Conservation (phyloP, 1,284 basidiomycete genomes). For the Pseudozyma flocculosa region DNA sequence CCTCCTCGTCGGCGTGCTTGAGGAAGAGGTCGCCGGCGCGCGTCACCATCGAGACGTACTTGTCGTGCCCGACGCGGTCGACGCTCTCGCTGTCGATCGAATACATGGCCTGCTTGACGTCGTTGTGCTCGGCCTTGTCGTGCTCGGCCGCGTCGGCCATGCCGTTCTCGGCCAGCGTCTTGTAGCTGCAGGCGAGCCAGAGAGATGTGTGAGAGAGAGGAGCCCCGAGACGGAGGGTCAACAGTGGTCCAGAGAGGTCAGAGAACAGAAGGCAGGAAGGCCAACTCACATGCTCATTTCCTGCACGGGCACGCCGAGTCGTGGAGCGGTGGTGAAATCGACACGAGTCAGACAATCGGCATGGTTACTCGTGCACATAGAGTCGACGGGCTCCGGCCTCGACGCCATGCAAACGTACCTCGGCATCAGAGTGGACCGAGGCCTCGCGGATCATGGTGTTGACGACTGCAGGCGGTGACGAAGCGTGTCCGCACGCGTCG, state of each 20-base stretch:
- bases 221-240: neutral
- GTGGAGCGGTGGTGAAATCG: too few relatives aligned
- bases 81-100: constrained; percentile 24
- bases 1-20: constrained; percentile 37
- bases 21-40: constrained; percentile 38
- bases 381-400: too few relatives aligned
- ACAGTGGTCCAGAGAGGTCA: too few relatives aligned
- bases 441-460: constrained; percentile 26
- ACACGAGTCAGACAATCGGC: too few relatives aligned
- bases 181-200: constrained; percentile 34
- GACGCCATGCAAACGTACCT: constrained; percentile 1
- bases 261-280: too few relatives aligned
- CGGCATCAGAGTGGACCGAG: constrained; percentile 23
- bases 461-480: constrained; percentile 7
- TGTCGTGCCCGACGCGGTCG: constrained; percentile 11
- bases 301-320: too few relatives aligned
- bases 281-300: too few relatives aligned
- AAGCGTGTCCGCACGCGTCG: neutral
- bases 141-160: constrained; percentile 15
- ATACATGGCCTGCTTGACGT: constrained; percentile 39
- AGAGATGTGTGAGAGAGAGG: neutral
- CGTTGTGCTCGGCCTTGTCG: constrained; percentile 35
- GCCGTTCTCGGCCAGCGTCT: constrained; percentile 22
- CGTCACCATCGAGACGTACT: constrained; percentile 23
- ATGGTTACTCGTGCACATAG: too few relatives aligned